Base-by-base conservation (phyloP, 768 basidiomycete genomes). In the Lentinula raphanica region DNA sequence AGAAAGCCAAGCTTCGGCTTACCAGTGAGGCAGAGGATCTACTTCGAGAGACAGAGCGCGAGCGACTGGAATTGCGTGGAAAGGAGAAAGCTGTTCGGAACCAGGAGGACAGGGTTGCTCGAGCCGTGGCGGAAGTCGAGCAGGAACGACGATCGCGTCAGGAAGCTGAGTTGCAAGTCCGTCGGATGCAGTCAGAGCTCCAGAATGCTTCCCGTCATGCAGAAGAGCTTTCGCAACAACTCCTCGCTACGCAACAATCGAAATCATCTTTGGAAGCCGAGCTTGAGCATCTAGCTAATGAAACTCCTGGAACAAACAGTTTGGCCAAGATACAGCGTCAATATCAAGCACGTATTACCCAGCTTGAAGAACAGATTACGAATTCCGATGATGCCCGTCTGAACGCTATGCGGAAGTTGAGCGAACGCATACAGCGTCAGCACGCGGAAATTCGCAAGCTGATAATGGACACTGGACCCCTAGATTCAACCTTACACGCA, bases 1-100 rank as follows among this genome's bases (percentile, higher is more conserved):
- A 95, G 71, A 88, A 92, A 67, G 85, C 88, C 4, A 91, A 89
- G 69, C 71, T 76, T 28, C 81, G 90, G 1, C 74, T 94, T 49
- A 78, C 84, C 7, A 81, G 82, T 29, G 95, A 98, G 67, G 82
- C 87, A 3, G 94, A 97, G 68, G 95, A 98, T 68, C 72, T 90
- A 38, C 75, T 76, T 19, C 79, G 90, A 38, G 87, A 90, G 67
- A 85, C 84, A 23, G 90, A 92, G 66, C 77, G 77, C 54, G 90
- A 88, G 65, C 80, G 85, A 36, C 72, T 80, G 3, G 85, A 84
- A 60, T 70, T 89, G 21, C 77, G 87, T 28, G 78, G 78, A 17
- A 87, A 86, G 65, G 90, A 90, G 65, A 92, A 88, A 71, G 80
- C 79, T 11, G 51, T 39, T n/a, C 79, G 78, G 61, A 71, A 78